phyloP scores from a whole-genome alignment of 306 rosid genomes.

The Cucurbita pepo region DNA sequence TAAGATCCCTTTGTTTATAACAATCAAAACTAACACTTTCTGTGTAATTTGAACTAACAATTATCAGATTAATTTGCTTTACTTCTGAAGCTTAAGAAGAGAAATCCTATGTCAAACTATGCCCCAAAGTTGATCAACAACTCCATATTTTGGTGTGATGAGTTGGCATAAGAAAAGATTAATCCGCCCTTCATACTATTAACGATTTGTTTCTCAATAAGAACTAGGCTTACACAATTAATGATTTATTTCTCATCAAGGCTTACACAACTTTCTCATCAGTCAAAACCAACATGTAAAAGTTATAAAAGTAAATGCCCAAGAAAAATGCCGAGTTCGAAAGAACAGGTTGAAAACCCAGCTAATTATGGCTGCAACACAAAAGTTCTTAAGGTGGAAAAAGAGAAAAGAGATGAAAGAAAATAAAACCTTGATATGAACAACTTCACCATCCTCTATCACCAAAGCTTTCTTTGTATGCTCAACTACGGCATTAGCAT shows the following conservation, averaged over 20 bases:
- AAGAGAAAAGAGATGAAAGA: background rate
- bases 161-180: background rate
- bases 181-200: background rate
- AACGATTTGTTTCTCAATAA: background rate
- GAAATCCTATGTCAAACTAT: background rate
- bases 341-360: background rate
- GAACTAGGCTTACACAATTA: background rate
- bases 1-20: background rate
- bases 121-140: background rate
- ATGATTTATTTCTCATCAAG: background rate
- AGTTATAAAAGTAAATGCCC: background rate
- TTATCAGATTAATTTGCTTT: background rate
- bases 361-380: background rate
- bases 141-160: background rate
- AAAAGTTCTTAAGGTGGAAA: background rate
- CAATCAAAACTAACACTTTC: background rate
- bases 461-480: slow-evolving; percentile 87
- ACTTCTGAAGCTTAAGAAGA: background rate
- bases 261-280: background rate
- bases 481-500: slow-evolving; percentile 89
- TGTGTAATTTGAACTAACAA: background rate
- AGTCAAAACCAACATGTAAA: background rate
- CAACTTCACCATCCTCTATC: slow-evolving; percentile 94
- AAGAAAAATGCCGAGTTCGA: background rate
- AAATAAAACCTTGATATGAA: slow-evolving; percentile 72